Evolutionary conservation across 148 eudicot genomes (phyloP).

Genomic region (Vaccinium myrtillus): DNA sequence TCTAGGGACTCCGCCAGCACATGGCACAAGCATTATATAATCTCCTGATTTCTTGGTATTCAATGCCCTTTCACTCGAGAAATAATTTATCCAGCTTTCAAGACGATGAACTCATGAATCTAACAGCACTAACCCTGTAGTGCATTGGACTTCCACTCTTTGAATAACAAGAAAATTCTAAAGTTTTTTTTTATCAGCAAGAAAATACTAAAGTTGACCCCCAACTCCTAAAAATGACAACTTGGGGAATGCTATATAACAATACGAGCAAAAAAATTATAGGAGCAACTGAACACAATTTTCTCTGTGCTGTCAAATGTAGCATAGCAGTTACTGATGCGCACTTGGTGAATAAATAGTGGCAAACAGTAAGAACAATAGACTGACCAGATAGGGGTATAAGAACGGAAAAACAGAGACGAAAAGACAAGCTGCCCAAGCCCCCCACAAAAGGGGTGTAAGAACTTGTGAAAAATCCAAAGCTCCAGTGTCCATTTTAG

Average conservation of each 20-base stretch:
- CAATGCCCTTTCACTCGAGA: neutral
- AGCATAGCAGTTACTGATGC: neutral
- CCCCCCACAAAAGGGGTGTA: neutral
- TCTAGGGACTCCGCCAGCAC: neutral
- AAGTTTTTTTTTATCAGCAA: too few species aligned
- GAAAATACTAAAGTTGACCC: neutral
- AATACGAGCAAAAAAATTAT: neutral
- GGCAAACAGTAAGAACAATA: neutral
- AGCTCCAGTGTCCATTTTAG: neutral
- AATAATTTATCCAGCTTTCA: neutral
- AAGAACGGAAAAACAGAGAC: neutral
- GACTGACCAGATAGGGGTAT: neutral
- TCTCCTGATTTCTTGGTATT: neutral
- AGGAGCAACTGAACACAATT: neutral
- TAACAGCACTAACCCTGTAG: neutral
- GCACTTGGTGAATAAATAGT: neutral
- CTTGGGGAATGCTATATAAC: neutral
- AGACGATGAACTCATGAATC: neutral
- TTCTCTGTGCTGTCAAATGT: neutral
- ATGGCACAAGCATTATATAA: neutral
- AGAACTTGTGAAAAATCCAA: neutral
- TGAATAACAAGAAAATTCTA: neutral
- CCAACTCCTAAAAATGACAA: neutral
- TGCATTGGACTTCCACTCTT: neutral
- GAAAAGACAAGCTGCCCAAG: neutral